Conservation (phyloP, 2,329 filamentous ascomycete species). For the Xylariomycetidae sp. region DNA sequence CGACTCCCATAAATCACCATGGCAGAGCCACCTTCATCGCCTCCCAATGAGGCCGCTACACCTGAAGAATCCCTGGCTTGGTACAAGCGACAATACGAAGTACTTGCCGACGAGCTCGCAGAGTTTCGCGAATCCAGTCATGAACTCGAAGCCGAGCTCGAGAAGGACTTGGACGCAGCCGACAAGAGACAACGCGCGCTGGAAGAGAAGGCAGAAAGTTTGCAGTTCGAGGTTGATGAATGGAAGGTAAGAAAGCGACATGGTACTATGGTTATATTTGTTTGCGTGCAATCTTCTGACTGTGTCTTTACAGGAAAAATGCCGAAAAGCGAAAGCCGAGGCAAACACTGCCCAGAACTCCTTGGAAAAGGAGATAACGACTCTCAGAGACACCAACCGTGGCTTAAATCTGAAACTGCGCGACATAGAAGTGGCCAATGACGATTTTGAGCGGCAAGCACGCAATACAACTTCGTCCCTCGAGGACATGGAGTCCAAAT, state of each 20-base stretch:
- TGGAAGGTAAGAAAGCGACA: slow-evolving; percentile 89
- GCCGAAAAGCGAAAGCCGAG: slow-evolving; percentile 90
- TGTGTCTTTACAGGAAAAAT: slow-evolving; percentile 65
- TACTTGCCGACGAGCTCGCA: slow-evolving; percentile 82
- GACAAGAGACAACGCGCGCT: slow-evolving; percentile 87
- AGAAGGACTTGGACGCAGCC: slow-evolving; percentile 92
- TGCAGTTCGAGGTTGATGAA: slow-evolving; percentile 89
- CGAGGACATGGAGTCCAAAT: slow-evolving; percentile 95
- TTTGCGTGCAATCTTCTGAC: too few species aligned
- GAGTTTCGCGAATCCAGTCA: slow-evolving; percentile 94
- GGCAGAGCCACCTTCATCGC: slow-evolving; percentile 60
- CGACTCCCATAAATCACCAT: slow-evolving; percentile 34
- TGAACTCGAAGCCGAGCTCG: slow-evolving; percentile 88
- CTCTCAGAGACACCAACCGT: slow-evolving; percentile 77
- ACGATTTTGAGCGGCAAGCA: slow-evolving; percentile 95
- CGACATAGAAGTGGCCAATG: slow-evolving; percentile 96
- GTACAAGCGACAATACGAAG: slow-evolving; percentile 95
- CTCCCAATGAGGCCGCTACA: slow-evolving; percentile 49
- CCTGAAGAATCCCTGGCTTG: slow-evolving; percentile 77
- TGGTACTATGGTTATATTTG: too few species aligned
- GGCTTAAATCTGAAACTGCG: slow-evolving; percentile 77
- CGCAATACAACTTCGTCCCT: slow-evolving; percentile 92
- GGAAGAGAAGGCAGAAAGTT: slow-evolving; percentile 78
- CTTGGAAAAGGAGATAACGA: slow-evolving; percentile 94
- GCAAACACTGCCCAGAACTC: slow-evolving; percentile 77